These are phyloP conservation scores for Stenogyne calaminthoides DNA, from an alignment of 305 asterid genomes.

Conservation along the genomic window DNA sequence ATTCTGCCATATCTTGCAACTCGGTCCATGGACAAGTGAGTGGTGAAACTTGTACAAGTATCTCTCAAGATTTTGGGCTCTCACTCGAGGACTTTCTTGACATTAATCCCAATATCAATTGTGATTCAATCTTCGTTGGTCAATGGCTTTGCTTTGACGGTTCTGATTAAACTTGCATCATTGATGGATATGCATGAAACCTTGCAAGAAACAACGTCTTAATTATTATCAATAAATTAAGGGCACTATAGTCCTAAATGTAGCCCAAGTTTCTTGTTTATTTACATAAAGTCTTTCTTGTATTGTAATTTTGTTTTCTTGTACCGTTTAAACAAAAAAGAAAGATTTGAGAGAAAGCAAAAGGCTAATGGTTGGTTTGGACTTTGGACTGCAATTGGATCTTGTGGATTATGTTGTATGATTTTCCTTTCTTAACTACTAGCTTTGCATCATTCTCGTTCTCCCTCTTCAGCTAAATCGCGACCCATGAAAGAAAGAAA, in stretches of 20 bases:
- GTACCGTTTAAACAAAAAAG: background rate
- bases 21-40: slow-evolving; percentile 24
- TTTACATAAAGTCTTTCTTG: background rate
- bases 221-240: background rate
- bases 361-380: background rate
- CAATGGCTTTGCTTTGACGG: slow-evolving; percentile 37
- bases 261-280: background rate
- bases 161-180: background rate
- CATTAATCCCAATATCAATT: slow-evolving; percentile 36
- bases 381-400: too few species aligned
- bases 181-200: background rate
- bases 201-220: background rate
- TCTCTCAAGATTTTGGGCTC: slow-evolving; percentile 18
- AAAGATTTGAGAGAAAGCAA: too few species aligned
- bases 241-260: background rate
- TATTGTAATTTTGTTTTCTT: background rate
- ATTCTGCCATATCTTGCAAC: slow-evolving; percentile 9
- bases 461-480: too few species aligned
- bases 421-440: too few species aligned
- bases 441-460: too few species aligned
- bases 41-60: slow-evolving; percentile 33
- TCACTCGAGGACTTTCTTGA: slow-evolving; percentile 5
- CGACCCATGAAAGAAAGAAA: too few species aligned
- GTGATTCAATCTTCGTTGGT: slow-evolving; percentile 29
- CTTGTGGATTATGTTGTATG: too few species aligned